These are phyloP conservation scores for Raffaelea arxii DNA, from an alignment of 2,329 filamentous ascomycete genomes.

Conservation along the genomic window DNA sequence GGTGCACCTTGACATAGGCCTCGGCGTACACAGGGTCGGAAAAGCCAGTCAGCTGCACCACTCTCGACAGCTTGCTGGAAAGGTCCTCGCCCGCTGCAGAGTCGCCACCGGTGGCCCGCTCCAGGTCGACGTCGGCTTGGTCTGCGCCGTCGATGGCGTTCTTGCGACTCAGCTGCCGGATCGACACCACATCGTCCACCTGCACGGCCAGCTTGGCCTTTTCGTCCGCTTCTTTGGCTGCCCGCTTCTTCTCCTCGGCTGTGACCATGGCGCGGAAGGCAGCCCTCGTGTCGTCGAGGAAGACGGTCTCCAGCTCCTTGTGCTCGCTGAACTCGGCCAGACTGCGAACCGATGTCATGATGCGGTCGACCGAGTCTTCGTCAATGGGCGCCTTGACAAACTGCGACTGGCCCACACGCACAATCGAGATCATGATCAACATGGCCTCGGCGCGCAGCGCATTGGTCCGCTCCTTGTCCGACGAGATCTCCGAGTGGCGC, in stretches of 20 bases:
- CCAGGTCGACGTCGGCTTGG: constrained; percentile 80
- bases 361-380: constrained; percentile 94
- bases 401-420: constrained; percentile 95
- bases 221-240: constrained; percentile 85
- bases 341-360: constrained; percentile 94
- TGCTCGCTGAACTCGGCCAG: constrained; percentile 82
- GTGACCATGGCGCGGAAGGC: constrained; percentile 97
- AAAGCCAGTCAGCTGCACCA: constrained; percentile 96
- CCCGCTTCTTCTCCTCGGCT: constrained; percentile 93
- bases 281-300: constrained; percentile 87
- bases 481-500: constrained; percentile 89
- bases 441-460: constrained; percentile 93
- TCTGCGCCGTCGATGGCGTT: constrained; percentile 72
- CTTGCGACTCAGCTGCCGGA: constrained; percentile 89
- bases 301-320: constrained; percentile 85
- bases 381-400: constrained; percentile 97
- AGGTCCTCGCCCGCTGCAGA: constrained; percentile 68
- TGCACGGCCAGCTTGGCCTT: constrained; percentile 91
- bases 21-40: constrained; percentile 98
- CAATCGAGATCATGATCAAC: constrained; percentile 99
- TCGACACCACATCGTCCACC: constrained; percentile 88
- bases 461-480: constrained; percentile 79
- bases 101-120: constrained; percentile 90
- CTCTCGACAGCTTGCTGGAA: constrained; percentile 86
- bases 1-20: constrained; percentile 96